Conservation (phyloP, 768 basidiomycete genomes). For the Collybia mongolica region DNA sequence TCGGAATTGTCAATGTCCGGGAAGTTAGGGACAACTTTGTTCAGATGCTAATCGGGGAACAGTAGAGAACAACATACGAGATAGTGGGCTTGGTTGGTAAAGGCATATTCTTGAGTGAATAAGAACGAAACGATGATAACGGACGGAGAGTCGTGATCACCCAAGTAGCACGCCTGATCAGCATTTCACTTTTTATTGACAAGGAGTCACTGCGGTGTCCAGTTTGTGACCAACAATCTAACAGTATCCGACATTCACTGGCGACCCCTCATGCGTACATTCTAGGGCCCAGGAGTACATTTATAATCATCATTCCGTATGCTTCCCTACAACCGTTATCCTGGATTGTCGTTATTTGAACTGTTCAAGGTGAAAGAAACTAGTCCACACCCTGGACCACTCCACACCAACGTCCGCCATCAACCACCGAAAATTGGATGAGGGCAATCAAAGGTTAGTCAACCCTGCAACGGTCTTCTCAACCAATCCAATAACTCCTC, state of each 20-base stretch:
- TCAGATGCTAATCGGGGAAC: neutral
- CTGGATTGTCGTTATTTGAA: no score
- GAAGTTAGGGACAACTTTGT: neutral
- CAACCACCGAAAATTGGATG: constrained; percentile 31
- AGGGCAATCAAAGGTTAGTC: constrained; percentile 61
- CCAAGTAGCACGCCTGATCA: neutral
- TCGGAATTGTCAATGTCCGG: neutral
- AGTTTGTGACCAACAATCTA: neutral
- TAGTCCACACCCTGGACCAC: no score
- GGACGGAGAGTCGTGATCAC: neutral
- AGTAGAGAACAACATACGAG: constrained; percentile 15
- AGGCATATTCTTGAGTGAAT: constrained; percentile 23
- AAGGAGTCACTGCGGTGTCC: neutral
- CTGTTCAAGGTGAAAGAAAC: no score
- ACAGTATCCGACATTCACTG: neutral
- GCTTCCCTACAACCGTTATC: neutral
- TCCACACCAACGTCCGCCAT: neutral
- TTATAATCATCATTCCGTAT: neutral
- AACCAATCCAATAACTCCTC: no score
- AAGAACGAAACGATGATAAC: neutral
- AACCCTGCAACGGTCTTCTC: neutral
- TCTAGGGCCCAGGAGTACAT: neutral
- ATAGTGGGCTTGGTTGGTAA: constrained; percentile 25
- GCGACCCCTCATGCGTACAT: constrained; percentile 55
- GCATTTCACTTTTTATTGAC: neutral